Evolutionary conservation across 2,329 filamentous ascomycete species (phyloP), one percentile per base, ranked within the genome.

Genomic region (Fusarium subtropicale): DNA sequence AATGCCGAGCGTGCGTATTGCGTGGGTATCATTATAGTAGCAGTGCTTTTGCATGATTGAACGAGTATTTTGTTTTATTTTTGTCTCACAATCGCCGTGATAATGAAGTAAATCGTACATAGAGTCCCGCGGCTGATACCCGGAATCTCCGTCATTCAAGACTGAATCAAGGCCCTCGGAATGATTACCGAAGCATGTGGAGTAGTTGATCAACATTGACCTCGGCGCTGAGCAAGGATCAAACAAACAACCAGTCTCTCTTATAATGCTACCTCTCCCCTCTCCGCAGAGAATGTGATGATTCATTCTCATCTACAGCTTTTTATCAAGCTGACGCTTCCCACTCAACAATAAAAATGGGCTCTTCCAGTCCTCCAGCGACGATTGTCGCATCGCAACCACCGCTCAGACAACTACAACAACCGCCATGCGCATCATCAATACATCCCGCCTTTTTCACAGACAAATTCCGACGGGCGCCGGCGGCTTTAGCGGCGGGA

Each of bases 401-500:
- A 28, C 64, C 46, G 31, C 60, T 57, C 8, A 56, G 59, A 22
- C 61, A 55, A 38, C 38, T 38, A 13, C 28, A 20, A 5, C 36
- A 12, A 20, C 51, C 56, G n/a, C 63, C 64, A 48, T 69, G 65
- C 76, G 81, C 87, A 12, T 87, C 91, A 2, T 83, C 83, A 39
- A 81, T 87, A 28, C 92, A 94, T 70, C 92, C 92, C 0, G 91
- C 93, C 2, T 94, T 94, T 80, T 93, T 94, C 80, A 91, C 91
- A 0, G 82, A 87, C 31, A 84, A 84, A 53, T 79, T 92, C 52
- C 86, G 85, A 60, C 87, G 85, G 71, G 83, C 86, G 4, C 85
- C 88, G 7, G 81, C 84, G 24, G 71, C 60, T 41, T 61, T 69
- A 61, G 74, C 72, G 26, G 56, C 64, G 9, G 72, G 56, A 15